Conservation (phyloP, 805 yeast species). For the Metschnikowia matae region DNA sequence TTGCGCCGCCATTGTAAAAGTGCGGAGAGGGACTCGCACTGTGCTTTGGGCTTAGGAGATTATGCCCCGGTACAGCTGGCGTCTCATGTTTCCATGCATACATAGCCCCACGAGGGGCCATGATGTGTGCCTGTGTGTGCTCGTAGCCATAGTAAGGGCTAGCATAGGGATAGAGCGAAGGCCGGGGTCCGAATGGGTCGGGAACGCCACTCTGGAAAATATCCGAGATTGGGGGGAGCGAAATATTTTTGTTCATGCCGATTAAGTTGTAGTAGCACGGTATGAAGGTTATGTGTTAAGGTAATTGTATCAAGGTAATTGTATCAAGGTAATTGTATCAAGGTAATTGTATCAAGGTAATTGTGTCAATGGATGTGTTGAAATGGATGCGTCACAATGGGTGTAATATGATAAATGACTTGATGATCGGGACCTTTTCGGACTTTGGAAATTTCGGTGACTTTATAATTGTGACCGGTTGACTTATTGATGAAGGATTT, state of each 20-base stretch:
- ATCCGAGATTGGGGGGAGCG: constrained; percentile 43
- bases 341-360: too few species aligned
- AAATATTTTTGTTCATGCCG: constrained; percentile 22
- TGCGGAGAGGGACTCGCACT: constrained; percentile 11
- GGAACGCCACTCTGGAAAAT: constrained; percentile 20
- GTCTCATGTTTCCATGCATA: constrained; percentile 4
- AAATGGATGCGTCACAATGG: background rate
- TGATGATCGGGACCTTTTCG: too few species aligned
- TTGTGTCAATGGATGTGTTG: background rate
- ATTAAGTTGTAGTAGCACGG: background rate
- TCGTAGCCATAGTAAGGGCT: background rate
- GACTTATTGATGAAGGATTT: too few species aligned
- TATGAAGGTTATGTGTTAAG: background rate
- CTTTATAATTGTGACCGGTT: too few species aligned
- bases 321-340: background rate
- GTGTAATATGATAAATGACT: background rate
- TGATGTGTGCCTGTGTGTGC: constrained; percentile 1
- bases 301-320: too few species aligned
- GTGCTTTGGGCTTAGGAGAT: background rate
- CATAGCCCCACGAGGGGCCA: constrained; percentile 2
- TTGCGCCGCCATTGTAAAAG: constrained; percentile 6
- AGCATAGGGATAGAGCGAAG: constrained; percentile 7
- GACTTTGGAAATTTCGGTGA: too few species aligned
- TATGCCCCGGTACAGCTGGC: background rate
- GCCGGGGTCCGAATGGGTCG: constrained; percentile 6